Conservation (phyloP, 164 flowering plant genomes). For the Euptelea pleiosperma region DNA sequence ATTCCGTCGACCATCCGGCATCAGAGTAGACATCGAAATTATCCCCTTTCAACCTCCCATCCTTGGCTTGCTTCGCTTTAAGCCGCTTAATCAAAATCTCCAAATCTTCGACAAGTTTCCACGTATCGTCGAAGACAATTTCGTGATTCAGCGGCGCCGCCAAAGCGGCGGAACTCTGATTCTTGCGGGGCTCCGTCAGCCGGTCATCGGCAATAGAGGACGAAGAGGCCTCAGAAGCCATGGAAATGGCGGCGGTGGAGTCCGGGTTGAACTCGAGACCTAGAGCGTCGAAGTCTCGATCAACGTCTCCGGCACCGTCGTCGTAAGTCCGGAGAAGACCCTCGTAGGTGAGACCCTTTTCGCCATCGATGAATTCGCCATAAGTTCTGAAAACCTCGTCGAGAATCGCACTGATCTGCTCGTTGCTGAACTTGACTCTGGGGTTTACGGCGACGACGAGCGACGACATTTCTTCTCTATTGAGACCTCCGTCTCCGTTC, state of each 20-base stretch:
- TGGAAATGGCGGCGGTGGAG: constrained; percentile 16
- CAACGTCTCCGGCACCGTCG: constrained; percentile 99
- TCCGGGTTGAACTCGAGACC: constrained; percentile 47
- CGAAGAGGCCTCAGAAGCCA: constrained; percentile 49
- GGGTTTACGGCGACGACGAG: constrained; percentile 97
- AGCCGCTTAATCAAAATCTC: constrained; percentile 81
- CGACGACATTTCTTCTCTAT: constrained; percentile 89
- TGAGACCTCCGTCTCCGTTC: constrained; percentile 82
- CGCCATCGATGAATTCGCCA: constrained; percentile 81
- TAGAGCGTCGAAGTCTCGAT: constrained; percentile 91
- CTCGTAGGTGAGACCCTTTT: constrained; percentile 70
- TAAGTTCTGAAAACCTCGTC: constrained; percentile 95
- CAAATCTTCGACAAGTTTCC: constrained; percentile 93
- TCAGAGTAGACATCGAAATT: constrained; percentile 80
- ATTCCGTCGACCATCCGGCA: constrained; percentile 93
- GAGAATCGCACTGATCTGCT: constrained; percentile 89
- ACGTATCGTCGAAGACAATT: constrained; percentile 85
- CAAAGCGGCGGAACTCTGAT: constrained; percentile 82
- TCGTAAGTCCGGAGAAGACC: constrained; percentile 91
- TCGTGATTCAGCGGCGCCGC: constrained; percentile 91
- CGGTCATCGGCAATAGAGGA: constrained; percentile 64
- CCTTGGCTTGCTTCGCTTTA: constrained; percentile 74
- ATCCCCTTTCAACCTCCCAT: constrained; percentile 67
- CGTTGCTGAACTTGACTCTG: constrained; percentile 90
- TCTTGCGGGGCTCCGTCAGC: constrained; percentile 53